phyloP scores from a whole-genome alignment of 2,329 filamentous ascomycete genomes.

The Bipolaris cookei region DNA sequence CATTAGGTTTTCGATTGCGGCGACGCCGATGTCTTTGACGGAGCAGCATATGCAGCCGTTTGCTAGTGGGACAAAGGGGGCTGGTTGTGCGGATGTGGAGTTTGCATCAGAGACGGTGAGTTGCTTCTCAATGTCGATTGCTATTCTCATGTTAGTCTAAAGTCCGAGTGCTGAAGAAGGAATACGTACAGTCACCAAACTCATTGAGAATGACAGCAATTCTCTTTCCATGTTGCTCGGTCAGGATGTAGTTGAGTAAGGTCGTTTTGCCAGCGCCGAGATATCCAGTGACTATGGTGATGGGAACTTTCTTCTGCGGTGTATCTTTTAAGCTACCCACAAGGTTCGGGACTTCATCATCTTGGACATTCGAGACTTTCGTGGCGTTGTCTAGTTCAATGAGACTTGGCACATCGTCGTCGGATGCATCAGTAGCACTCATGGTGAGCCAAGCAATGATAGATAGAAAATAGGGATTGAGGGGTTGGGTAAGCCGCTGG shows the following conservation, averaged over 20 bases:
- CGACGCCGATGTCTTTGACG: conserved; percentile 94
- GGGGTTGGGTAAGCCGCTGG: neutral
- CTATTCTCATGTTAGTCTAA: conserved; percentile 51
- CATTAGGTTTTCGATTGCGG: conserved; percentile 95
- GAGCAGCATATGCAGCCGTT: conserved; percentile 99
- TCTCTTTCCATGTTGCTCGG: conserved; percentile 93
- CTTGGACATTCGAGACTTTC: conserved; percentile 29
- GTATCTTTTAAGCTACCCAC: conserved; percentile 52
- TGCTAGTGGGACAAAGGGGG: conserved; percentile 83
- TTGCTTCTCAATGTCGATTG: conserved; percentile 93
- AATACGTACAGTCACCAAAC: conserved; percentile 45
- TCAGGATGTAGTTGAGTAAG: conserved; percentile 92
- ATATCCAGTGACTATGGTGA: conserved; percentile 89
- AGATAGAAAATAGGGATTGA: neutral
- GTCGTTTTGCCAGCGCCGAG: conserved; percentile 96
- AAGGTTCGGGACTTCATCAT: conserved; percentile 33
- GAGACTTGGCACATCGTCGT: conserved; percentile 56
- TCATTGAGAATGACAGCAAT: conserved; percentile 97
- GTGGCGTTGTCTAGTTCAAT: conserved; percentile 54
- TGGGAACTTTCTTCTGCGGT: conserved; percentile 72
- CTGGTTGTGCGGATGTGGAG: conserved; percentile 36
- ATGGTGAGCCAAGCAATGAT: conserved; percentile 13
- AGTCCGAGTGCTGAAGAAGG: neutral
- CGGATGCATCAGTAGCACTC: conserved; percentile 29
- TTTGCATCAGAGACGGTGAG: conserved; percentile 73